Base-by-base conservation (phyloP, 768 basidiomycete genomes). In the Phylloporus arenicola region DNA sequence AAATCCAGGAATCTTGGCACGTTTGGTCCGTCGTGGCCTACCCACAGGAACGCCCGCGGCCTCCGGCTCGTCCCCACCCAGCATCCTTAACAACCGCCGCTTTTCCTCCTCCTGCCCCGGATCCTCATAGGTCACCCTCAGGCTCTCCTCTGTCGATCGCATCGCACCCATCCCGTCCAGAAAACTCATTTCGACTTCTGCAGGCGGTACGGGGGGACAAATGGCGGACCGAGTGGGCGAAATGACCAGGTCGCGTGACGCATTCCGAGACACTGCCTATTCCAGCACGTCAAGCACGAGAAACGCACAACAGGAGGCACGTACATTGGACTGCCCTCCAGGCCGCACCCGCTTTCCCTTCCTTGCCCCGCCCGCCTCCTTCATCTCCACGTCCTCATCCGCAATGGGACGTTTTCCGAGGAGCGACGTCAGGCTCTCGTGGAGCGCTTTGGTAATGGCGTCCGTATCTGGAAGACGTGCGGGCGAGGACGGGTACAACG, bases 71-170 rank as follows among this genome's bases (percentile, higher is more conserved):
- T 56, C 57, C 47, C 56, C 60, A 7, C 57, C 69, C 55, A 86
- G 59, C 57, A 88, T 64, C 47, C 66, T 73, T 76, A 84, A 74
- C 56, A 87, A 59, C 61, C 77, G 71, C 52, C 73, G 69, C 64
- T 77, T 77, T 64, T 84, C 83, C 43, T 77, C 78, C 35, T 69
- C 64, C 68, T 86, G 81, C 19, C 67, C 77, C 2, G 84, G 83
- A 64, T 88, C 85, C 60, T 84, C 83, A 54, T 87, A 88, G 50
- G 71, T 73, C 9, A 88, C 83, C 6, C 76, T 72, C 63, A 80
- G 68, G 56, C 76, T 75, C 55, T 75, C 72, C n/a, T 76, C 74
- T 14, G 59, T 61, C 45, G 58, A 59, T 13, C 51, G 54, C 47
- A 61, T 58, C 7, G 29, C 41, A 6, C 39, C 53, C 30, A 40